These are phyloP conservation scores for Rhodosporidiobolus sp. DNA, from an alignment of 768 basidiomycete species.

Conservation along the genomic window DNA sequence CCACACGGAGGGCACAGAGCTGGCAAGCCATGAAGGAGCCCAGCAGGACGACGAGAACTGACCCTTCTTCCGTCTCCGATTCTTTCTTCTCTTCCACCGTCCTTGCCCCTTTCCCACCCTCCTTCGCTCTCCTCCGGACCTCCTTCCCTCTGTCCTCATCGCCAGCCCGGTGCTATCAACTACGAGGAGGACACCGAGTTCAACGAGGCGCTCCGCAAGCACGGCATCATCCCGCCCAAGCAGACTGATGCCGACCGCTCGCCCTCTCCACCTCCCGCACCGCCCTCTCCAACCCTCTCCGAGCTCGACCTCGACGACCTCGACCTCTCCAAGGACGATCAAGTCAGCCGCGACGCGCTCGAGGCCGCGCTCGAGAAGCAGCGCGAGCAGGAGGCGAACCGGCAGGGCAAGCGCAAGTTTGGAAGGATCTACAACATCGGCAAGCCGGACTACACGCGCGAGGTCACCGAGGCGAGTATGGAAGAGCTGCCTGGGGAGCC, in stretches of 20 bases:
- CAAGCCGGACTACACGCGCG: constrained; percentile 87
- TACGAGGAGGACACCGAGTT: constrained; percentile 44
- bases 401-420: constrained; percentile 62
- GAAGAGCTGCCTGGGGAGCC: constrained; percentile 60
- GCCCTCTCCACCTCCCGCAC: constrained; percentile 22
- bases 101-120: too few species aligned
- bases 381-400: constrained; percentile 61
- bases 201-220: constrained; percentile 53
- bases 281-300: constrained; percentile 31
- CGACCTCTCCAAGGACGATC: constrained; percentile 40
- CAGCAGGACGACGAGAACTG: too few species aligned
- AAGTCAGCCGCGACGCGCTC: constrained; percentile 51
- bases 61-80: too few species aligned
- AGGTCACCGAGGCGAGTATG: constrained; percentile 89
- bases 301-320: constrained; percentile 43
- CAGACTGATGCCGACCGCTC: constrained; percentile 27
- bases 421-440: constrained; percentile 81
- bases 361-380: constrained; percentile 64
- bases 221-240: constrained; percentile 53
- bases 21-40: too few species aligned
- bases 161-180: constrained; percentile 7
- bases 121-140: too few species aligned
- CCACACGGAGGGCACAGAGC: too few species aligned
- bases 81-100: too few species aligned
- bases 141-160: too few species aligned